phyloP scores from a whole-genome alignment of 2,329 filamentous ascomycete genomes.

The Sporothrix brunneoviolacea region DNA sequence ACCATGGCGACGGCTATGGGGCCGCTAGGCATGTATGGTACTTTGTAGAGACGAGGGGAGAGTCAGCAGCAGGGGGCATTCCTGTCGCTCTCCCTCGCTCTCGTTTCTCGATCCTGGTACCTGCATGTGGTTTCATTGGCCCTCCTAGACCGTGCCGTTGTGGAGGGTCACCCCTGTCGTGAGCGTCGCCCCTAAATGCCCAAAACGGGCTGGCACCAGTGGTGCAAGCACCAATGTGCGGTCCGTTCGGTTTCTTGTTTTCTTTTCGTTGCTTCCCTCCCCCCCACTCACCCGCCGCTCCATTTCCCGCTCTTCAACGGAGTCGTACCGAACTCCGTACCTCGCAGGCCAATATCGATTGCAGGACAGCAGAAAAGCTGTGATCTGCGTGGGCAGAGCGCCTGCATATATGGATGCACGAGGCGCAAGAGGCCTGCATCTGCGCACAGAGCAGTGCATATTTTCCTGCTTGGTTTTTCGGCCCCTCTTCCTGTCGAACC shows the following conservation, averaged over 20 bases:
- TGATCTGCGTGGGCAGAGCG: no score
- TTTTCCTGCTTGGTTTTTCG: background rate
- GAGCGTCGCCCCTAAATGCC: background rate
- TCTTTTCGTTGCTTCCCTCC: background rate
- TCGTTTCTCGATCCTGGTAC: background rate
- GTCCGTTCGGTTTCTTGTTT: background rate
- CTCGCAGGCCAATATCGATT: no score
- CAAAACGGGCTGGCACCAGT: background rate
- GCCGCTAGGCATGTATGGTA: no score
- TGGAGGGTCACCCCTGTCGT: background rate
- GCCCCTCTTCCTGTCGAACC: background rate
- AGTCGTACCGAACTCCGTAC: no score
- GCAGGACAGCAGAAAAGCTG: no score
- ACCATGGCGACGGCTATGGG: no score
- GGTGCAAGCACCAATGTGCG: background rate
- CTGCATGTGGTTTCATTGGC: conserved; percentile 10
- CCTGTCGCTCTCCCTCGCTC: background rate
- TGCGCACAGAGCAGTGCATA: no score
- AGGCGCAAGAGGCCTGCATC: no score
- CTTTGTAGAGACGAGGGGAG: no score
- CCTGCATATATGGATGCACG: no score
- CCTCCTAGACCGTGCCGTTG: background rate
- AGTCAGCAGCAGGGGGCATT: background rate
- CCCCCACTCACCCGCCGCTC: background rate
- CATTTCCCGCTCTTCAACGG: background rate